Conservation (phyloP, 495 filamentous ascomycete species). For the Chaetomium cochliodes region DNA sequence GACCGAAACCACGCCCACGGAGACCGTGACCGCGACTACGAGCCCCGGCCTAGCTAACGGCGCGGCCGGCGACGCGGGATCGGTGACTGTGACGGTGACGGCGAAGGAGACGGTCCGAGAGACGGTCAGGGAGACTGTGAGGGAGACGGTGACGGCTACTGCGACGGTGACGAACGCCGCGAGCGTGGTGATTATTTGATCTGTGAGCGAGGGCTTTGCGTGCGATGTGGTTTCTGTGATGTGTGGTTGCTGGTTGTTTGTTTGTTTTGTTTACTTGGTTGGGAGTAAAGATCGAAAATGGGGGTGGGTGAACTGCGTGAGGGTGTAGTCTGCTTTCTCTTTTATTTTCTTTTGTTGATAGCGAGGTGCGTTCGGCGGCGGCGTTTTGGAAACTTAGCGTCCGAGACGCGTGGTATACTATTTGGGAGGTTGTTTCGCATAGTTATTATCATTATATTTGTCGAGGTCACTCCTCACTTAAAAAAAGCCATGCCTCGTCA, state of each 20-base stretch:
- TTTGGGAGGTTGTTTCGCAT: neutral
- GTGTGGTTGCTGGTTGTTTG: too few species aligned
- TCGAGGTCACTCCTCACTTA: slow-evolving; percentile 4
- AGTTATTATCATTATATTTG: neutral
- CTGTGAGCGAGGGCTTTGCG: neutral
- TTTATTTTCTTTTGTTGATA: neutral
- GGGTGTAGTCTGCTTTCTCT: neutral
- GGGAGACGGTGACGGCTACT: slow-evolving; percentile 19
- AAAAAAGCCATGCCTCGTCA: neutral
- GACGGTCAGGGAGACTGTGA: slow-evolving; percentile 1
- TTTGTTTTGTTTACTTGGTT: neutral
- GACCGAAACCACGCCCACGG: neutral
- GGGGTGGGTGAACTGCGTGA: neutral
- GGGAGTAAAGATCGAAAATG: neutral
- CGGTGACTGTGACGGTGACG: slow-evolving; percentile 19
- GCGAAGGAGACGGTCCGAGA: slow-evolving; percentile 24
- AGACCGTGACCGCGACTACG: neutral
- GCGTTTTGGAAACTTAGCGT: neutral
- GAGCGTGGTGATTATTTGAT: neutral
- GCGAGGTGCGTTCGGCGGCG: neutral
- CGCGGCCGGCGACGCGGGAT: neutral
- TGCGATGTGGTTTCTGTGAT: too few species aligned
- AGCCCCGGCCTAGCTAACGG: slow-evolving; percentile 14
- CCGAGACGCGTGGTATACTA: neutral
- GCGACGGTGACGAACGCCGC: slow-evolving; percentile 17